A percentile compares a stretch with the other conserved stretches of the same genome.
Conservation (phyloP, 805 yeast species). For the Tetrapisispora phaffii region DNA sequence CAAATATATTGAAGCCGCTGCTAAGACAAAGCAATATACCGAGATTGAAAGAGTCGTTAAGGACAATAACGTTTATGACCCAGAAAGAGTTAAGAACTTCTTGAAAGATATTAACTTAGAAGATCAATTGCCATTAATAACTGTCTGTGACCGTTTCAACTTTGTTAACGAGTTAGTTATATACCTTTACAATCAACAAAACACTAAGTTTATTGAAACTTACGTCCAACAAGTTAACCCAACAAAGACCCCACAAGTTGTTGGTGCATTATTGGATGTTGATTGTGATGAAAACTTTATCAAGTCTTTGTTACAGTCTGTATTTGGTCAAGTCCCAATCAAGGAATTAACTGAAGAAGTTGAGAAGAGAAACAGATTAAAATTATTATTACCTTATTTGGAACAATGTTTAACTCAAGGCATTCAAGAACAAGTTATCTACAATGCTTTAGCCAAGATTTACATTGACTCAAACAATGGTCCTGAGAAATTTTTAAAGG, state of each 20-base stretch:
- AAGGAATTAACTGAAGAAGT: slow-evolving; percentile 85
- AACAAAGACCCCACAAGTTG: slow-evolving; percentile 87
- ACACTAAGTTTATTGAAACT: slow-evolving; percentile 92
- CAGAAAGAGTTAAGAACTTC: slow-evolving; percentile 95
- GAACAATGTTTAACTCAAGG: slow-evolving; percentile 82
- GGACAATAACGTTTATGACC: slow-evolving; percentile 88
- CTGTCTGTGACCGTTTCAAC: slow-evolving; percentile 87
- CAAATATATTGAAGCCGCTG: slow-evolving; percentile 92
- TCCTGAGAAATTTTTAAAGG: slow-evolving; percentile 92
- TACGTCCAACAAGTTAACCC: slow-evolving; percentile 98
- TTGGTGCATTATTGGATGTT: slow-evolving; percentile 92
- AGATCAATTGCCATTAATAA: slow-evolving; percentile 91
- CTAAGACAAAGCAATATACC: slow-evolving; percentile 76
- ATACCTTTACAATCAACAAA: slow-evolving; percentile 90
- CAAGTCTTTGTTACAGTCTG: slow-evolving; percentile 69
- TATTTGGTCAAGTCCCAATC: slow-evolving; percentile 89
- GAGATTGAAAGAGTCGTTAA: slow-evolving; percentile 95
- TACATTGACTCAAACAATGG: slow-evolving; percentile 96
- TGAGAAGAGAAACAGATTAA: slow-evolving; percentile 90
- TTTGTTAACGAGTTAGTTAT: slow-evolving; percentile 89
- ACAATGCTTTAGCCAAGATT: slow-evolving; percentile 91
- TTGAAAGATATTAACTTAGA: slow-evolving; percentile 88
- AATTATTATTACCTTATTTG: slow-evolving; percentile 82
- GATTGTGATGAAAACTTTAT: slow-evolving; percentile 92
- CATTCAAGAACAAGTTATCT: slow-evolving; percentile 81